Conservation (phyloP, 106 monocot species). For the Dendrobium chrysotoxum region DNA sequence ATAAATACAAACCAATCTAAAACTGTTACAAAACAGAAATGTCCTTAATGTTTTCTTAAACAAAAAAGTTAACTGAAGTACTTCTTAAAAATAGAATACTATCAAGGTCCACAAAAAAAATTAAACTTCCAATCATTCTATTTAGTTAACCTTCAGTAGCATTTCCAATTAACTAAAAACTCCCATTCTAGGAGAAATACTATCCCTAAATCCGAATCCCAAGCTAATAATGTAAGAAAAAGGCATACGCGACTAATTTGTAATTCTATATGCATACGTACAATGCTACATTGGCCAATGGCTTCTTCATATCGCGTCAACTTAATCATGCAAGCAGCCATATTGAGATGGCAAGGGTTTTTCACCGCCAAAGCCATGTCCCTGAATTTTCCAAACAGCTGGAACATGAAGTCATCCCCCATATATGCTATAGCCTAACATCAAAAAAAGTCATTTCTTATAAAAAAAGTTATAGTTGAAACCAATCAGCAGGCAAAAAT, state of each 20-base stretch:
- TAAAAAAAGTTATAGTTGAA: background rate
- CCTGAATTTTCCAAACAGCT: constrained; percentile 93
- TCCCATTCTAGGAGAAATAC: background rate
- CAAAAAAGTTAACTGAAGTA: too few species aligned
- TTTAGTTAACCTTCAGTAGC: too few species aligned
- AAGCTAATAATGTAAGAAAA: background rate
- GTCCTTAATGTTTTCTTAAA: too few species aligned
- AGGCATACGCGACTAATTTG: background rate
- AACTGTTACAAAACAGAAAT: too few species aligned
- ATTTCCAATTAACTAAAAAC: background rate
- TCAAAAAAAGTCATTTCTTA: background rate
- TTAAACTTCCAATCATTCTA: too few species aligned
- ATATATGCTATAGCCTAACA: constrained; percentile 94
- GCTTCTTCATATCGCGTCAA: constrained; percentile 80
- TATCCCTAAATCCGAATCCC: background rate
- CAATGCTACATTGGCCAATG: constrained; percentile 84
- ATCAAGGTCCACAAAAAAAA: too few species aligned
- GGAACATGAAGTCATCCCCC: constrained; percentile 99
- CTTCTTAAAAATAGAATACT: too few species aligned
- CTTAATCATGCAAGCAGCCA: constrained; percentile 88
- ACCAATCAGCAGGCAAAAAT: background rate
- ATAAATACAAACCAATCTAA: too few species aligned
- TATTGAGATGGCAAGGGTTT: constrained; percentile 95
- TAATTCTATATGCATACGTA: constrained; percentile 27
- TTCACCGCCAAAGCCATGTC: constrained; percentile 98